phyloP scores from a whole-genome alignment of 129 eudicot species.

The Flaveria brownii region DNA sequence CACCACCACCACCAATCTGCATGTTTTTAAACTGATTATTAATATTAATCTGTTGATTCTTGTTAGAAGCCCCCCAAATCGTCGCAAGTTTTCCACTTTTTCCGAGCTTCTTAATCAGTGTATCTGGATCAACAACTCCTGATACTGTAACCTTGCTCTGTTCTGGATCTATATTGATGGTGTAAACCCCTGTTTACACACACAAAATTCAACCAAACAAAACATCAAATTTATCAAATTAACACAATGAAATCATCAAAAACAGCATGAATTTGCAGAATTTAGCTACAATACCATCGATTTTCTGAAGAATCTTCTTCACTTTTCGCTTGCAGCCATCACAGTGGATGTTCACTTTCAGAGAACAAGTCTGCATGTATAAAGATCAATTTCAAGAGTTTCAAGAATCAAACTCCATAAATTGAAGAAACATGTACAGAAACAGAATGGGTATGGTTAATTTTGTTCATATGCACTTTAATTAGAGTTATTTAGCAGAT shows the following conservation, averaged over 20 bases:
- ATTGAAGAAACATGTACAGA: neutral
- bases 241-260: neutral
- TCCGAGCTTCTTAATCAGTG: conserved; percentile 69
- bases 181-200: conserved; percentile 60
- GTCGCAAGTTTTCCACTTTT: conserved; percentile 82
- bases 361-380: conserved; percentile 81
- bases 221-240: conserved; percentile 1
- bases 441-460: neutral
- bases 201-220: neutral
- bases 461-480: neutral
- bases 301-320: conserved; percentile 95
- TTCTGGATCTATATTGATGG: conserved; percentile 63
- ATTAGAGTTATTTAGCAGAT: conserved; percentile 3
- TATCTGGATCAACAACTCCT: conserved; percentile 65
- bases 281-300: conserved; percentile 60
- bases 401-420: neutral
- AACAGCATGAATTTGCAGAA: neutral
- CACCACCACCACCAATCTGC: conserved; percentile 46
- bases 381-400: conserved; percentile 16
- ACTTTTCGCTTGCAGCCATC: conserved; percentile 97
- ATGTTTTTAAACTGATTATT: conserved; percentile 66
- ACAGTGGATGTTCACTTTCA: conserved; percentile 96
- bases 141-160: conserved; percentile 81
- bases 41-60: conserved; percentile 35
- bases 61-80: conserved; percentile 57